Base-by-base conservation (phyloP, 306 rosid species). In the Lathyrus aphaca region DNA sequence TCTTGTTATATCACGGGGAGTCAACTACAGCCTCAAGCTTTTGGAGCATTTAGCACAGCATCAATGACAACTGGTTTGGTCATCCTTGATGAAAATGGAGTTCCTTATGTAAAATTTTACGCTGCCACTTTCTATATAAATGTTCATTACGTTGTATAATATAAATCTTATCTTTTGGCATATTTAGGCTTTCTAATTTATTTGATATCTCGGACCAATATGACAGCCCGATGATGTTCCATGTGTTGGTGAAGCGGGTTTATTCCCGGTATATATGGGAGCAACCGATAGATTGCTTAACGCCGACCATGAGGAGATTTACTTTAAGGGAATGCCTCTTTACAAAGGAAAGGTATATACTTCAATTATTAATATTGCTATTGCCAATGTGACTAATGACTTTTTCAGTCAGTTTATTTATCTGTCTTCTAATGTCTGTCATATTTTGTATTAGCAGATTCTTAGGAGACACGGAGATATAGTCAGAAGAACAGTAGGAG, bases 401-500 rank as follows among this genome's bases (percentile, higher is more conserved):
- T 81, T 45, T 55, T 65, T 75, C 14, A 17, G 59, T 37, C 43
- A 49, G 59, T 60, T 51, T 53, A 16, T 73, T 59, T 9, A 29
- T 49, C 48, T n/a, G 56, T 71, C 35, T 37, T 21, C 11, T 57
- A 6, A 42, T 27, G 51, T 37, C 64, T 62, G 12, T 72, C 44
- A n/a, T 70, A 74, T 42, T 68, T 39, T 62, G 32, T 48, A 66
- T 17, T 48, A 16, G 55, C 89, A 88, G 96, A 74, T 76, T 30
- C 87, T 92, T 42, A 80, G 98, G 78, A 86, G 96, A 85, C 95
- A 88, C 29, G 96, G 98, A 80, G 98, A 92, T 79, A 75, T 92
- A 65, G 8, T 92, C 73, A 88, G 64, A 69, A 82, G 92, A 82
- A 85, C 83, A 12, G 85, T 74, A 29, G 89, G 95, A 65, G 95